Percentiles rank a stretch among this genome's conserved stretches.
Evolutionary conservation across 2,329 filamentous ascomycete species (phyloP).

Genomic region (Ceratocystis albifundus): DNA sequence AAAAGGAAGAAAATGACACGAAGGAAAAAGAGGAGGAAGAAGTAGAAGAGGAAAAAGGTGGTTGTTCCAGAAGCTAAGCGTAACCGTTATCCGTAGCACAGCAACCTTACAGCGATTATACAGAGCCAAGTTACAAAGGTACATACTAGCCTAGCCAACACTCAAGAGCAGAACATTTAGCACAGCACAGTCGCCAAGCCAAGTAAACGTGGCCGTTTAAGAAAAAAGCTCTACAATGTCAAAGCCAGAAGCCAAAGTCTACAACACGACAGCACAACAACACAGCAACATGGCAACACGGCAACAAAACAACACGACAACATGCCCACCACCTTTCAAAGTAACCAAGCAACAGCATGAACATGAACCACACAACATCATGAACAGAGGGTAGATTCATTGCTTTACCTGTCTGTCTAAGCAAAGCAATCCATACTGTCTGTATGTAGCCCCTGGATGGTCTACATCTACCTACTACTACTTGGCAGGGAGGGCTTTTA

Average conservation of each 20-base stretch:
- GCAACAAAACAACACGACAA: neutral
- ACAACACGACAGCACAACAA: constrained; percentile 1
- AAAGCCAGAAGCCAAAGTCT: constrained; percentile 15
- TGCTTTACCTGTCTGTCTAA: no score
- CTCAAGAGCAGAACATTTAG: no score
- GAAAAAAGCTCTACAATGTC: no score
- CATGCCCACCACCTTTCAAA: neutral
- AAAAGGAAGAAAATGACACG: neutral
- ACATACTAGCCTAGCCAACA: neutral
- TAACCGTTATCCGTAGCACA: neutral
- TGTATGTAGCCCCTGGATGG: neutral
- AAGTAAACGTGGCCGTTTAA: constrained; percentile 21
- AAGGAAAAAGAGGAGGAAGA: neutral
- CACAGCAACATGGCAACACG: neutral
- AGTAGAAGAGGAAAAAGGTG: neutral
- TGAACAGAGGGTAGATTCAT: neutral
- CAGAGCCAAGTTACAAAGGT: neutral
- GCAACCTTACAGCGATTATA: neutral
- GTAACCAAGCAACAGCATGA: constrained; percentile 12
- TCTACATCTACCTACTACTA: neutral
- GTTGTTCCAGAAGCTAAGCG: constrained; percentile 8
- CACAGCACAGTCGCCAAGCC: constrained; percentile 6
- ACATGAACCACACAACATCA: neutral
- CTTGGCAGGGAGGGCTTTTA: neutral
- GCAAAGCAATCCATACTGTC: neutral